Percentiles rank a stretch among this genome's conserved stretches.
These are phyloP conservation scores for Porogramme epimiltina DNA, from an alignment of 1,284 basidiomycete species.

Conservation along the genomic window DNA sequence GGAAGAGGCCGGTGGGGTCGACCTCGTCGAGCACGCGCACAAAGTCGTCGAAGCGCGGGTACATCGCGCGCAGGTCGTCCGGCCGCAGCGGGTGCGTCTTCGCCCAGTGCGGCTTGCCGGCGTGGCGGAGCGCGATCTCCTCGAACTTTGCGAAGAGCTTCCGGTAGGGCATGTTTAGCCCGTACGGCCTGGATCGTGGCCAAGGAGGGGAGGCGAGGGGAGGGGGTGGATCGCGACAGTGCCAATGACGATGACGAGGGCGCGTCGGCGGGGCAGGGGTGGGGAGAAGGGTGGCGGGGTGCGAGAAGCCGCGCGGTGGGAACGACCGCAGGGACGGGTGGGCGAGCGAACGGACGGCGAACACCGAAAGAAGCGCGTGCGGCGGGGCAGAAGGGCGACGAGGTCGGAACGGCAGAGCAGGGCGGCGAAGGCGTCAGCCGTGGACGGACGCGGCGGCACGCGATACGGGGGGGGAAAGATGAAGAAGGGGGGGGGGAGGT, in stretches of 20 bases:
- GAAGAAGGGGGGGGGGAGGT: slow-evolving; percentile 3
- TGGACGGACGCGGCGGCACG: not conserved
- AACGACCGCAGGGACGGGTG: no score
- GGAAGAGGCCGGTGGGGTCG: slow-evolving; percentile 83
- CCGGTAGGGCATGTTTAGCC: slow-evolving; percentile 85
- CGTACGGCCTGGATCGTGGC: slow-evolving; percentile 75
- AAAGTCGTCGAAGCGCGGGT: slow-evolving; percentile 88
- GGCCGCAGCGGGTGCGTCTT: slow-evolving; percentile 86
- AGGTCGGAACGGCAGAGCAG: slow-evolving; percentile 7
- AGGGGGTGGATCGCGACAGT: not conserved
- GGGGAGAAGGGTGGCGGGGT: not conserved
- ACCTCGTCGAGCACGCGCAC: slow-evolving; percentile 66
- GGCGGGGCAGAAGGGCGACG: slow-evolving; percentile 2
- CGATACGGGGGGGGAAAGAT: not conserved
- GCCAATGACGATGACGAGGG: not conserved
- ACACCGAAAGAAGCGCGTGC: not conserved
- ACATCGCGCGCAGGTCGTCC: slow-evolving; percentile 65
- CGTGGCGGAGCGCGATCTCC: slow-evolving; percentile 68
- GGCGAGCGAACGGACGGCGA: not conserved
- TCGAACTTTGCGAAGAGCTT: slow-evolving; percentile 84
- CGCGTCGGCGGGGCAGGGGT: not conserved
- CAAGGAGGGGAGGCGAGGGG: not conserved
- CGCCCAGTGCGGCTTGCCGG: slow-evolving; percentile 96
- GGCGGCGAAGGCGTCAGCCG: not conserved
- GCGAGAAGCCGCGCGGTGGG: not conserved